Evolutionary conservation across 2,329 filamentous ascomycete genomes (phyloP).

Genomic region (Cladosporium sp.): DNA sequence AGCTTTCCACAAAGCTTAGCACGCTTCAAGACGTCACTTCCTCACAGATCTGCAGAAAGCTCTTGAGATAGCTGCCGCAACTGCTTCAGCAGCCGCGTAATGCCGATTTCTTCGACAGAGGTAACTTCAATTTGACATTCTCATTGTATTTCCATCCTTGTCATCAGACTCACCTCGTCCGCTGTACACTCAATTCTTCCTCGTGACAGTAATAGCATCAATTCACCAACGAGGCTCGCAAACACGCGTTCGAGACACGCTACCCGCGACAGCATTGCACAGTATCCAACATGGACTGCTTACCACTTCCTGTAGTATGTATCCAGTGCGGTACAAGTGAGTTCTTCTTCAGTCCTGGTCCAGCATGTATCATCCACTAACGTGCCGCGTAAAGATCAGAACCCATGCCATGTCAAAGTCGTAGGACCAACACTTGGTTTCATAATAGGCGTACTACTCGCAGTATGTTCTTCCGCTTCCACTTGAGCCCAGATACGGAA

Average conservation of each 20-base stretch:
- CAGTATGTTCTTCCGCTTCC: slow-evolving; percentile 23
- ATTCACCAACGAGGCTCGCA: background rate
- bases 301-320: slow-evolving; percentile 37
- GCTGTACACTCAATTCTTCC: background rate
- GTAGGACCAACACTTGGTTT: slow-evolving; percentile 42
- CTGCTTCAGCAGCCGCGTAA: background rate
- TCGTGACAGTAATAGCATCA: background rate
- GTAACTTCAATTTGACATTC: background rate
- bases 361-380: background rate
- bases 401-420: slow-evolving; percentile 41
- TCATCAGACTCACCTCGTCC: background rate
- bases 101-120: background rate
- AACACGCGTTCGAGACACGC: background rate
- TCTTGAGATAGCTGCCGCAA: background rate
- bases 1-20: slow-evolving; percentile 10
- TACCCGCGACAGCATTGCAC: background rate
- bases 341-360: background rate
- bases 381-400: slow-evolving; percentile 32
- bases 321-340: slow-evolving; percentile 39
- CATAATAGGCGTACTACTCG: slow-evolving; percentile 35
- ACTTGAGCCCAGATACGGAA: background rate
- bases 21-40: slow-evolving; percentile 6
- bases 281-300: slow-evolving; percentile 22
- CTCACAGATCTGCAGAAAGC: slow-evolving; percentile 6
- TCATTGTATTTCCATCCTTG: background rate